Evolutionary conservation across 148 eudicot genomes (phyloP).

Genomic region (Camellia lanceoleosa): DNA sequence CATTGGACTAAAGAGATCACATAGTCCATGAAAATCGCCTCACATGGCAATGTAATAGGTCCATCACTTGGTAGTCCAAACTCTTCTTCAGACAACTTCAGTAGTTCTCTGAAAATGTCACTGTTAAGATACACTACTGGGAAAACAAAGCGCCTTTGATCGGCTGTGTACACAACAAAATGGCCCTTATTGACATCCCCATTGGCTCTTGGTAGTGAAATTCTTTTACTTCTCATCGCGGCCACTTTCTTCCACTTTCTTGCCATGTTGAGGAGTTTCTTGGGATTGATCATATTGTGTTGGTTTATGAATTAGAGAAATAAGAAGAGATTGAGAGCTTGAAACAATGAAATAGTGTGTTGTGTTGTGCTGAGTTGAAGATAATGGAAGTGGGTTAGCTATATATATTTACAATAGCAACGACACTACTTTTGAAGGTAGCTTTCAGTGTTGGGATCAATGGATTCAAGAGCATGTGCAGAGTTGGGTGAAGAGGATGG

Average conservation of each 20-base stretch:
- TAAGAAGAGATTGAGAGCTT: background rate
- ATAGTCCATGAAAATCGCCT: slow-evolving; percentile 22
- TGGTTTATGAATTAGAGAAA: background rate
- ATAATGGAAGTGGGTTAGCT: background rate
- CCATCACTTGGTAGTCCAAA: slow-evolving; percentile 26
- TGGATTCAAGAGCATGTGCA: slow-evolving; percentile 3
- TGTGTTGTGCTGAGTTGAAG: slow-evolving; percentile 10
- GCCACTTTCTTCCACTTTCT: slow-evolving; percentile 20
- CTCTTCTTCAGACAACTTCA: slow-evolving; percentile 32
- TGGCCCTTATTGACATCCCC: slow-evolving; percentile 25
- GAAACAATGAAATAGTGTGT: background rate
- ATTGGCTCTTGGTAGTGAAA: slow-evolving; percentile 9
- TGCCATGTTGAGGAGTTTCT: slow-evolving; percentile 11
- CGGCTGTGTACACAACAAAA: slow-evolving; percentile 27
- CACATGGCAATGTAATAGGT: slow-evolving; percentile 30
- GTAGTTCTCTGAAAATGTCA: slow-evolving; percentile 24
- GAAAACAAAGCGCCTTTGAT: slow-evolving; percentile 26
- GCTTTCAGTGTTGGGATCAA: background rate
- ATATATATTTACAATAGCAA: slow-evolving; percentile 10
- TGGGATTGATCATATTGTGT: background rate
- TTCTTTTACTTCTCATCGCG: slow-evolving; percentile 25
- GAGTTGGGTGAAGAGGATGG: slow-evolving; percentile 8
- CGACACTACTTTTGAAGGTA: background rate
- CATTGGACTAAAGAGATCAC: slow-evolving; percentile 23
- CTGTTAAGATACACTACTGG: slow-evolving; percentile 24